phyloP scores from a whole-genome alignment of 495 filamentous ascomycete species.

The Choiromyces venosus region DNA sequence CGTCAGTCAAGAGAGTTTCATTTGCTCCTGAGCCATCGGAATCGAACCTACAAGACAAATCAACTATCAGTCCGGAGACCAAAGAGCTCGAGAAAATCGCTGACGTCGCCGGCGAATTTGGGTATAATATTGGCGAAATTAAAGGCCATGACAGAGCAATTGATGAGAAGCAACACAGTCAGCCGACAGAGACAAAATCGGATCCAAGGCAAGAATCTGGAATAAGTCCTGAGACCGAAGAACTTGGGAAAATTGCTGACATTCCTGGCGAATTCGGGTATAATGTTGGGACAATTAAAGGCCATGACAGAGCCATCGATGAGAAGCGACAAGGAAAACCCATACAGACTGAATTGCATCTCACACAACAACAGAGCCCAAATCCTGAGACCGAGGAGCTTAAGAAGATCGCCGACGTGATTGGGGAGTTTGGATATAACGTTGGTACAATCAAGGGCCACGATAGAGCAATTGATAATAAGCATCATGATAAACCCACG shows the following conservation, averaged over 20 bases:
- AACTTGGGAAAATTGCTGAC: not conserved
- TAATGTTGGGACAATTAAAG: not conserved
- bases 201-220: not conserved
- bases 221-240: not conserved
- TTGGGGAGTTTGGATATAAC: constrained; percentile 6
- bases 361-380: not conserved
- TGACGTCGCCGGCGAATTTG: not conserved
- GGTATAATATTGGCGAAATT: not conserved
- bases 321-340: not conserved
- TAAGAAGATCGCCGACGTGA: not conserved
- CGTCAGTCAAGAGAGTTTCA: not conserved
- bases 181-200: not conserved
- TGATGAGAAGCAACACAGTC: not conserved
- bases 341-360: not conserved
- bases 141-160: not conserved
- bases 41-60: not conserved
- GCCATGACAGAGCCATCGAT: not conserved
- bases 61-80: not conserved
- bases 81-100: not conserved
- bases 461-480: not conserved
- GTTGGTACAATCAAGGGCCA: not conserved
- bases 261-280: not conserved
- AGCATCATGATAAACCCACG: not conserved
- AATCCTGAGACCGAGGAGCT: constrained; percentile 10
- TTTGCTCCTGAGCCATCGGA: not conserved